Base-by-base conservation (phyloP, 1,139 yeast species). In the Fermentozyma sake region DNA sequence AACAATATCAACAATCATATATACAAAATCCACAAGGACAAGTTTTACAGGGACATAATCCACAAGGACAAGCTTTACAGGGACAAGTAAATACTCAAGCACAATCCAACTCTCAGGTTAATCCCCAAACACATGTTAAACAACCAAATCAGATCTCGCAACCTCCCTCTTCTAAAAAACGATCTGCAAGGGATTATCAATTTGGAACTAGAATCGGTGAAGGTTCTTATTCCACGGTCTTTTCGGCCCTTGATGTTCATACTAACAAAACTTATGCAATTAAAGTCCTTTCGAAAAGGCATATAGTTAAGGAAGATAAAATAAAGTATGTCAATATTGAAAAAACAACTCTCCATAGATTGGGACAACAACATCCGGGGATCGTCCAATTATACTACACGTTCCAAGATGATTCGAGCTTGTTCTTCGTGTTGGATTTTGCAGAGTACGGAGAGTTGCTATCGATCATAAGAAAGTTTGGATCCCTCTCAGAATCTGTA, bases 391-490 rank as follows among this genome's bases (percentile, higher is more conserved):
- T 83, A 30, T 81, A 73, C 52, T 82, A 78, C 52, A 82, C 93
- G 0, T 83, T 83, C 44, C 94, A 83, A 52, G 93, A 83, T 46
- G 85, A 79, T 35, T 57, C 72, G 26, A 75, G 79, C 38, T 57
- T 83, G 21, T 83, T 80, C 47, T 83, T 81, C 50, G 83, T 82
- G 9, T 58, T 83, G 31, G 91, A 82, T 47, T 82, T 77, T 54
- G 93, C 93, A 2, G 79, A 84, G 32, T 78, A 81, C 48, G 94
- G 94, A 7, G 94, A 83, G 50, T 57, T 83, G 18, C 58, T 82
- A 22, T 65, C 80, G 2, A 60, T 83, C 27, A 70, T 77, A 41
- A 73, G 76, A 40, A 72, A 69, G 42, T 64, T 58, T 38, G 82
- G 82, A 16, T 58, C 79, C 1, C 51, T 77, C 37, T 70, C 68